A percentile compares a stretch with the other conserved stretches of the same genome.
These are phyloP conservation scores for Gossypium thurberi DNA, from an alignment of 345 rosid genomes.

Conservation along the genomic window DNA sequence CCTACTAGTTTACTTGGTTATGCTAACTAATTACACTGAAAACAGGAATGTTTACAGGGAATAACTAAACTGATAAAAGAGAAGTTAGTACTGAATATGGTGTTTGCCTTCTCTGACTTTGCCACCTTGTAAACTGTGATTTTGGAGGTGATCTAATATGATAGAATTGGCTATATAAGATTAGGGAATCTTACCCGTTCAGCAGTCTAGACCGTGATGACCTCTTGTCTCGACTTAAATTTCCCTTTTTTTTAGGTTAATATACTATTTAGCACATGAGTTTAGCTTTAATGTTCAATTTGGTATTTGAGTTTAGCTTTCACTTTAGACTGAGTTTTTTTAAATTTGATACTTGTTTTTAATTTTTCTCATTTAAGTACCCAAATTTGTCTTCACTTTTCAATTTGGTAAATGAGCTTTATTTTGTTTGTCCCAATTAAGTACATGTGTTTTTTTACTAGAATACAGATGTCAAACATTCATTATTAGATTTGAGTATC, in stretches of 20 bases:
- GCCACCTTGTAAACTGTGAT: not conserved
- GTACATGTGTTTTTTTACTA: too few relatives aligned
- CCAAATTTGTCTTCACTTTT: too few relatives aligned
- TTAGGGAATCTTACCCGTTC: not conserved
- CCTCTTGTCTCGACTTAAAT: not conserved
- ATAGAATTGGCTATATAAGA: not conserved
- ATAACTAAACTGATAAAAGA: not conserved
- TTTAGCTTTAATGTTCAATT: too few relatives aligned
- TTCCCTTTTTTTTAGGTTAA: not conserved
- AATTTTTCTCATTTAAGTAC: too few relatives aligned
- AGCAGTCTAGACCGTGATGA: not conserved
- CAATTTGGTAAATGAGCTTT: too few relatives aligned
- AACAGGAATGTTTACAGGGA: not conserved
- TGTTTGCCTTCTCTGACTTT: not conserved
- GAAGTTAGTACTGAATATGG: not conserved
- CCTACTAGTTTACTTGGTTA: too few relatives aligned
- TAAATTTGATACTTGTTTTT: too few relatives aligned
- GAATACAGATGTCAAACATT: too few relatives aligned
- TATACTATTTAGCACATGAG: too few relatives aligned
- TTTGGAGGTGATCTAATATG: not conserved
- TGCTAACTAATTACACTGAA: not conserved
- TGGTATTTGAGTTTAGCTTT: fast-evolving
- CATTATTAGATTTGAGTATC: too few relatives aligned
- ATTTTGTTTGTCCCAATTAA: too few relatives aligned
- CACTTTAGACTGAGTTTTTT: fast-evolving